Evolutionary conservation across 108 stramenopile species (phyloP).

Genomic region (Conticribra weissflogii): DNA sequence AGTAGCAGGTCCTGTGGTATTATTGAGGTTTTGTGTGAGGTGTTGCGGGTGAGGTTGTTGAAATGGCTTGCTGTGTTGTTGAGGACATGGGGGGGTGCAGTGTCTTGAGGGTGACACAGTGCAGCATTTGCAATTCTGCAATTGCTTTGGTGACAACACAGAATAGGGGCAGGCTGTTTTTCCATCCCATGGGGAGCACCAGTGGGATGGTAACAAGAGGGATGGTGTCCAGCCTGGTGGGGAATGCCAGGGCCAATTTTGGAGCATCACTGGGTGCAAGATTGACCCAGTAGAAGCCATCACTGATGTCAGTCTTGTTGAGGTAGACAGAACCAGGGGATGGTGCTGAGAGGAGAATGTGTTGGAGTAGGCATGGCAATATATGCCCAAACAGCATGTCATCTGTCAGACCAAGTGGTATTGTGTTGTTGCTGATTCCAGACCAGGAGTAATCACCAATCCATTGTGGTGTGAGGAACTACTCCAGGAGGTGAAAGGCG

Average conservation of each 20-base stretch:
- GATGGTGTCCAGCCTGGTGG: neutral
- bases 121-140: constrained; percentile 25
- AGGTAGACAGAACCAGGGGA: constrained; percentile 13
- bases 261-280: constrained; percentile 10
- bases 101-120: neutral
- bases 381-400: constrained; percentile 45
- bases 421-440: constrained; percentile 29
- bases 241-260: constrained; percentile 18
- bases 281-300: constrained; percentile 26
- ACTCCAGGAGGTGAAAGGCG: constrained; percentile 31
- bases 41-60: neutral
- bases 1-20: neutral
- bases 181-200: constrained; percentile 40
- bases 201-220: constrained; percentile 31
- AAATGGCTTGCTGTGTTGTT: neutral
- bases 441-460: constrained; percentile 22
- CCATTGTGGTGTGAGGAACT: constrained; percentile 27
- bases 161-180: constrained; percentile 34
- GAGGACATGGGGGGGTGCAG: neutral
- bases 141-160: constrained; percentile 42
- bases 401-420: constrained; percentile 16
- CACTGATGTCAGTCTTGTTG: constrained; percentile 21
- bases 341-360: constrained; percentile 8
- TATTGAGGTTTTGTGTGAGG: no score
- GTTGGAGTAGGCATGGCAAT: constrained; percentile 13